Base-by-base conservation (phyloP, 192 early-diverging fungal genomes). In the Backusella parvicylindrica region DNA sequence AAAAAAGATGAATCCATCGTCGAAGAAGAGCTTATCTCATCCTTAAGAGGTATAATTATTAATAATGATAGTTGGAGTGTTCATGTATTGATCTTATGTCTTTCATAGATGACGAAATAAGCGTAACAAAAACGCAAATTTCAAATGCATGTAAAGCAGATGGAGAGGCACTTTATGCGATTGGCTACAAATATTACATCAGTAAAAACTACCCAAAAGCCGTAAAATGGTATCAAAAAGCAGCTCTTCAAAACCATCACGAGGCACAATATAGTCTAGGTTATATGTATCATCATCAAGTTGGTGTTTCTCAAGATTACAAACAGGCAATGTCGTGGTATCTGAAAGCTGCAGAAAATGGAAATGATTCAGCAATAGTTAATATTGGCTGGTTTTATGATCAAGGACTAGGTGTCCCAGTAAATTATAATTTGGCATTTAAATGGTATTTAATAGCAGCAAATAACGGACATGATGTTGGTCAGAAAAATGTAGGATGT, bases 361-460 rank as follows among this genome's bases (percentile, higher is more conserved):
- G 84, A 64, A 81, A 88, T 60, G 83, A 83, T 18, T 82, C 85
- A 5, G 87, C 86, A 3, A 83, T 87, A 73, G 28, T 66, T 71
- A 92, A 91, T 18, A 84, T 96, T 30, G 95, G 93, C 1, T 91
- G 89, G 72, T 84, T 93, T 38, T 95, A 93, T 73, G 92, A 94
- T 66, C 91, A 94, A 77, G 94, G 93, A 0, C 73, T 90, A 3
- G 94, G 94, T 15, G 80, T 88, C 1, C 77, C 38, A 47, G 43
- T 47, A 47, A 47, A 47, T 16, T 47, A 47, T n/a, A 18, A n/a
- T 6, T 21, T 47, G 43, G 43, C 43, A 6, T 47, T 47, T 47
- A 47, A 47, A n/a, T 47, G 43, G 43, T 47, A 47, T n/a, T n/a
- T 47, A n/a, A 47, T 47, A 2, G 43, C 70, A 15, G 88, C 89